A percentile compares a stretch with the other conserved stretches of the same genome.
Evolutionary conservation across 2,329 filamentous ascomycete species (phyloP).

Genomic region (Neofusicoccum laricinum): DNA sequence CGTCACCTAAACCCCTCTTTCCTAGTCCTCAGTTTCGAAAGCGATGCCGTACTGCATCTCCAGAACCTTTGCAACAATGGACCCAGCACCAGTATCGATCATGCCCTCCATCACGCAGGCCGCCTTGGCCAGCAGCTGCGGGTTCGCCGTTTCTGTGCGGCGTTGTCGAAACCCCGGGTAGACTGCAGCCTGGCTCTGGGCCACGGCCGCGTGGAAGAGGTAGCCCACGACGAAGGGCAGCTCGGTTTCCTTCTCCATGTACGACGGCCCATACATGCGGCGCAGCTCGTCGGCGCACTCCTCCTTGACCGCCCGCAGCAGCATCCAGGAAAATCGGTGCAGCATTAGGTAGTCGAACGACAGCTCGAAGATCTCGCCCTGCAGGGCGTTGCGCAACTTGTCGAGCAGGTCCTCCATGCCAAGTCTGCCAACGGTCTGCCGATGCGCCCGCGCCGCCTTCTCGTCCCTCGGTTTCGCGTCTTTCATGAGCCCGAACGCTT

Average conservation of each 20-base stretch:
- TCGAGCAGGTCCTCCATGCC: conserved; percentile 28
- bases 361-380: conserved; percentile 38
- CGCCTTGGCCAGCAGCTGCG: conserved; percentile 19
- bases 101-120: conserved; percentile 15
- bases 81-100: conserved; percentile 13
- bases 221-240: conserved; percentile 43
- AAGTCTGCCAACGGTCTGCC: conserved; percentile 1
- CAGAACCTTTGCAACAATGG: conserved; percentile 6
- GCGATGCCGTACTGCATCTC: neutral
- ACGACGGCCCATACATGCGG: conserved; percentile 33
- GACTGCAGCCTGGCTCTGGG: neutral
- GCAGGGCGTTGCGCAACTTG: conserved; percentile 32
- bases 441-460: neutral
- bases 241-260: conserved; percentile 39
- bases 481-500: neutral
- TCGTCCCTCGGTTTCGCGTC: neutral
- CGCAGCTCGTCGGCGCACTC: conserved; percentile 31
- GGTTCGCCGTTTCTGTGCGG: conserved; percentile 12
- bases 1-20: no score
- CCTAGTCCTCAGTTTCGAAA: no score
- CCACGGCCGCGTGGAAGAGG: conserved; percentile 34
- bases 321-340: conserved; percentile 41
- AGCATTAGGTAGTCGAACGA: conserved; percentile 42
- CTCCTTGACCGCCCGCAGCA: conserved; percentile 35
- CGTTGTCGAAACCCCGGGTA: neutral